Evolutionary conservation across 306 rosid species (phyloP), one percentile per base, ranked within the genome.

Genomic region (Cucurbita moschata): DNA sequence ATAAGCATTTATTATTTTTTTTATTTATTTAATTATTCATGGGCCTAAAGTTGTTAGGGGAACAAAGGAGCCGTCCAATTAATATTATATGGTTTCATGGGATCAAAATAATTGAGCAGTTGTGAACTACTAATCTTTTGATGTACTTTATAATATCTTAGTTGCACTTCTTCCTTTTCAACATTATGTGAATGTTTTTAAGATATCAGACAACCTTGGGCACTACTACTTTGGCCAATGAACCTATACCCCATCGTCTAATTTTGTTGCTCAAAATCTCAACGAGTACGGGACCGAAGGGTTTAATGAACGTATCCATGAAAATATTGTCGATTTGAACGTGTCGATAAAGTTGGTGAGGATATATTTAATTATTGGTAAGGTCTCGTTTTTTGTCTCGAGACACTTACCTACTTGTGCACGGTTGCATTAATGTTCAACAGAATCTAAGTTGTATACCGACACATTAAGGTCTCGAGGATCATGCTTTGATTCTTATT

Each of bases 121-220:
- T 70, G 70, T 40, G 30, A 65, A 19, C 35, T 43, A 65, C 44
- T 70, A 50, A 70, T 70, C 11, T 50, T 50, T 50, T 70, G 18
- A 70, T 70, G 59, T 50, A 70, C 74, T 46, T 49, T 50, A 47
- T 30, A 30, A 30, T 50, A 47, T 70, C 74, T 26, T 50, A 23
- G 74, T 70, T 30, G 74, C 52, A 26, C 16, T 30, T 70, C 44
- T 30, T 70, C 74, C 74, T 70, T 70, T 70, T 70, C 74, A 70
- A 14, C 26, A 50, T 70, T 49, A 26, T 70, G 59, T 70, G 74
- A 70, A 70, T 70, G 74, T 30, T 70, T 70, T 70, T 5, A 70
- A 70, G 74, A 70, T 70, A 70, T 70, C 59, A 70, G 59, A 70
- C 74, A 50, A 50, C 59, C 59, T 30, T 47, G 74, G 74, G 56